Base-by-base conservation (phyloP, 495 filamentous ascomycete genomes). In the Pyrenula aspistea region DNA sequence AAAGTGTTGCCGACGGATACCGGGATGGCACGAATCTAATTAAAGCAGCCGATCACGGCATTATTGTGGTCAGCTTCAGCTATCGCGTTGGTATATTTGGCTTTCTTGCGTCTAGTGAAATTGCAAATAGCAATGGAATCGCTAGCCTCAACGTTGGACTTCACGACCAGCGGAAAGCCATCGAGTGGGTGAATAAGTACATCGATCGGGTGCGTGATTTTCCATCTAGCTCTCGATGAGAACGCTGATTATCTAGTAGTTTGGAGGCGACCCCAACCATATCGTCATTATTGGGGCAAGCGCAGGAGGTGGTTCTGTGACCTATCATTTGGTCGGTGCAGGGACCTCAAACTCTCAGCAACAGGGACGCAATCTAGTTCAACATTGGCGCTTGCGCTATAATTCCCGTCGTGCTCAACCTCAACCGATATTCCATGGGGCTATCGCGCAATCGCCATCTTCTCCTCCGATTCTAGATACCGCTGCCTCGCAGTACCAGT, bases 81-180 rank as follows among this genome's bases (percentile, higher is more conserved):
- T 90, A 90, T 63, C 83, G 87, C 2, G 80, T 90, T 10, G 86
- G 86, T 0, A 73, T 83, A 0, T 87, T 82, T 64, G 88, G 88
- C 0, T 90, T 90, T 60, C 66, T 91, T 11, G 84, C 87, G 0
- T 81, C 83, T 59, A 71, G 82, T 19, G 67, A 79, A 22, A 68
- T 88, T 4, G 67, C 73, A 22, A 61, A 65, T 24, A 63, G 77
- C 60, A 78, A 78, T 2, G 76, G 80, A 60, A n/a, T n/a, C n/a
- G 15, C 31, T 15, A 42, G 8, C 15, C 61, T 87, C 22, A 91
- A 92, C 61, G 84, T 79, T 60, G 88, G 87, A 0, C 64, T 92
- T 52, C 76, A 83, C 50, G 87, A 91, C 65, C 86, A 90, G 65
- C 71, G 83, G 53, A 75, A 80, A 58, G 73, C 82, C 12, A 59